These are phyloP conservation scores for Aspergillus cavernicola DNA, from an alignment of 495 filamentous ascomycete species.

Conservation along the genomic window DNA sequence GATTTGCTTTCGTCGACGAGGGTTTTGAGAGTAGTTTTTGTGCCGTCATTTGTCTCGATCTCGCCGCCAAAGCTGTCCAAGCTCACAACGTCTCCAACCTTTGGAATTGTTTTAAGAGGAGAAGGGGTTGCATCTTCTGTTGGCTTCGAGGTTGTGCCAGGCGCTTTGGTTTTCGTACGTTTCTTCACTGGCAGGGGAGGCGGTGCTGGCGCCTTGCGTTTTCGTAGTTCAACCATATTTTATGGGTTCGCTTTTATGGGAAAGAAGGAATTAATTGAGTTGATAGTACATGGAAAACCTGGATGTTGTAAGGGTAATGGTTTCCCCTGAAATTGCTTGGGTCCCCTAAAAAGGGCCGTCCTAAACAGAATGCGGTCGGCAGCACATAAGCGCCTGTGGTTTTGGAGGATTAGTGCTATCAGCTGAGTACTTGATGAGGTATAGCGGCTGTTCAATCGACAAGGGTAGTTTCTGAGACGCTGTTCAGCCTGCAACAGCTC, in stretches of 20 bases:
- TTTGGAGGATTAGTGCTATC: not conserved
- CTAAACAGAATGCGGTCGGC: not conserved
- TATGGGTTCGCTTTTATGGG: not conserved
- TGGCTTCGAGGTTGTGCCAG: constrained; percentile 41
- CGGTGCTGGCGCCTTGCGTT: constrained; percentile 64
- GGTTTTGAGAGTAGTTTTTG: constrained; percentile 67
- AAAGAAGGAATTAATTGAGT: not conserved
- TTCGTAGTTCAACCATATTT: constrained; percentile 64
- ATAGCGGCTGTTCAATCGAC: constrained; percentile 1
- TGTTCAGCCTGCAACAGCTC: not conserved
- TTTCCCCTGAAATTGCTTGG: not conserved
- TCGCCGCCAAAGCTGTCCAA: constrained; percentile 78
- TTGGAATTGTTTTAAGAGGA: constrained; percentile 24
- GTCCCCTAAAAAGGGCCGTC: not conserved
- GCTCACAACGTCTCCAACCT: constrained; percentile 52
- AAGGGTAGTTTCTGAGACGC: not conserved
- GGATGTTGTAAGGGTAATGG: not conserved
- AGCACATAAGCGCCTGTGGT: not conserved
- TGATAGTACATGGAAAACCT: not conserved
- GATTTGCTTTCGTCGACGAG: constrained; percentile 78
- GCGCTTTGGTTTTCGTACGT: constrained; percentile 39
- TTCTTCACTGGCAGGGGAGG: constrained; percentile 54
- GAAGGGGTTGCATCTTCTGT: constrained; percentile 24
- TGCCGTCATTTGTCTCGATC: constrained; percentile 78
- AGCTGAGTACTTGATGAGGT: not conserved